Base-by-base conservation (phyloP, 192 early-diverging fungal genomes). In the Backusella tarrabulga region DNA sequence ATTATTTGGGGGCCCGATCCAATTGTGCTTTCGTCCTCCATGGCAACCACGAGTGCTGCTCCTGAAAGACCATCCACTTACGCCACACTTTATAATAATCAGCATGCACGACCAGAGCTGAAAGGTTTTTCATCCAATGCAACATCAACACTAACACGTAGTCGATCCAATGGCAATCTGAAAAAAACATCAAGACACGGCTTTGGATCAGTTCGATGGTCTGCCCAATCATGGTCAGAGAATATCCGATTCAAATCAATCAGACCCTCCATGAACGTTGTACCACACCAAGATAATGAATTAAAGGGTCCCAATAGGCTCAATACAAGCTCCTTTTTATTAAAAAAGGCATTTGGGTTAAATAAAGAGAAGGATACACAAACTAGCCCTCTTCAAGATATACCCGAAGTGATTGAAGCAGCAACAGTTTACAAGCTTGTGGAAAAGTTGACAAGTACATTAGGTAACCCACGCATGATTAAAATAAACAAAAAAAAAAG, bases 381-480 rank as follows among this genome's bases (percentile, higher is more conserved):
- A 29, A 34, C 21, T n/a, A 26, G 32, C 0, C 19, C 52, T 1
- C 17, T 21, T 66, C 26, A 36, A 8, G 21, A 41, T 52, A 60
- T 60, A 42, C 78, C 72, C 4, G 73, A 71, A 42, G 80, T 81
- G 0, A 81, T 81, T 19, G 76, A 78, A 68, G 88, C 88, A 21
- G 88, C 88, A 21, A 84, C 87, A 2, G 76, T 88, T 21, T 86
- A 90, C 44, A 88, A 88, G 52, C 60, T 90, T 6, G 83, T 90
- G 6, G 86, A 86, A 35, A 88, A 88, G 74, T 77, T 90, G 21
- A 90, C 88, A 50, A 87, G 76, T 54, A 82, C 80, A 54, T 77
- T 88, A 34, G 78, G 78, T 79, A 79, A 54, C 21, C 11, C 7
- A 44, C 11, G 3, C 2, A 23, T 60, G 9, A 9, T 60, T 23